Percentiles rank a stretch among this genome's conserved stretches.
phyloP scores from a whole-genome alignment of 192 early-diverging fungal species.

The Coemansia furcata region DNA sequence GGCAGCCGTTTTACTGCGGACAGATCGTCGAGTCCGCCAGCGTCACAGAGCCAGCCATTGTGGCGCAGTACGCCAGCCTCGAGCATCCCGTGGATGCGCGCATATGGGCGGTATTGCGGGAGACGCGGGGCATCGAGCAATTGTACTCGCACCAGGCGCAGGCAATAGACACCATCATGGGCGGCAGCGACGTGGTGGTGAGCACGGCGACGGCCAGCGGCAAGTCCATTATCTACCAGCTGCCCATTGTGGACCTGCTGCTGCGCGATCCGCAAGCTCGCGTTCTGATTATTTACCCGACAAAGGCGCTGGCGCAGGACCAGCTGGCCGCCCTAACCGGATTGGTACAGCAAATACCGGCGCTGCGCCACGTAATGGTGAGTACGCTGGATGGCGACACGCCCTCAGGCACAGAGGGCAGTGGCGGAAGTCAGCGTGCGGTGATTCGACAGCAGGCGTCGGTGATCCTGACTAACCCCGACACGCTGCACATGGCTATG shows the following conservation, averaged over 20 bases:
- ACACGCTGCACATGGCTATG: constrained; percentile 73
- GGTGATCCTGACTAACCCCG: constrained; percentile 80
- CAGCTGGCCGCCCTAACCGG: constrained; percentile 57
- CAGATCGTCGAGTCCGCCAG: constrained; percentile 3
- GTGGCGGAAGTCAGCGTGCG: constrained; percentile 25
- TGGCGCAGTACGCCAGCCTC: constrained; percentile 3
- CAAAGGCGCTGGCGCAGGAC: constrained; percentile 82
- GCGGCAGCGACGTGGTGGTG: constrained; percentile 59
- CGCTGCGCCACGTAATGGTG: constrained; percentile 31
- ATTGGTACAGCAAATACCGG: constrained; percentile 26
- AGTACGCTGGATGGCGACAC: constrained; percentile 30
- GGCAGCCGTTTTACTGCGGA: background rate
- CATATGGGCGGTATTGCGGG: constrained; percentile 3
- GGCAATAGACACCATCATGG: constrained; percentile 52
- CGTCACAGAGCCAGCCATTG: background rate
- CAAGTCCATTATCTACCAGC: constrained; percentile 78
- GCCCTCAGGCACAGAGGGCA: background rate
- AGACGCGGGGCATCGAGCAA: constrained; percentile 22
- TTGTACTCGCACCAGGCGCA: constrained; percentile 62
- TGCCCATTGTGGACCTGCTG: constrained; percentile 60
- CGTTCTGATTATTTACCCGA: constrained; percentile 71
- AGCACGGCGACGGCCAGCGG: constrained; percentile 78
- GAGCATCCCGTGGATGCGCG: background rate
- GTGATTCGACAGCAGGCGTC: constrained; percentile 54
- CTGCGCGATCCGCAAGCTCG: constrained; percentile 33